Base-by-base conservation (phyloP, 1,284 basidiomycete genomes). In the Ustilago shanxiensis region DNA sequence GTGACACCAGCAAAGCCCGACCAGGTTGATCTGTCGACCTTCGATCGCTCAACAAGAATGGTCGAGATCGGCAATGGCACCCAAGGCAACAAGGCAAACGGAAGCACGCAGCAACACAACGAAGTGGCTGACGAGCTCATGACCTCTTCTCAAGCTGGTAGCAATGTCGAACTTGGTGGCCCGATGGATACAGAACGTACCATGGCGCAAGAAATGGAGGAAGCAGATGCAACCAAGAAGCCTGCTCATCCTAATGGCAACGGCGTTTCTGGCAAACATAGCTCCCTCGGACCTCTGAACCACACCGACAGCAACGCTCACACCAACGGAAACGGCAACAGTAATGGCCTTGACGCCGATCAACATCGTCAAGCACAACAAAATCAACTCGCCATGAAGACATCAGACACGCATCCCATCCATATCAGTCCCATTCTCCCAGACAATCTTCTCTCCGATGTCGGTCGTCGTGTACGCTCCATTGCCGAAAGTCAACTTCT, bases 351-450 rank as follows among this genome's bases (percentile, higher is more conserved):
- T 8, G 28, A n/a, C 18, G 44, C 39, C 13, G 56, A 58, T 10
- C 39, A 29, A 50, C 66, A 78, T 47, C 65, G 63, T 45, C 52
- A 49, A 39, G 59, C 61, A 35, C 55, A 64, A 14, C 65, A 60
- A 29, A 57, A 54, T 10, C 70, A 64, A 41, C 65, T 70, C n/a
- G 79, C 75, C 4, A 75, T 81, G 61, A 85, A 85, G 65, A 85
- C 83, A 9, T 79, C 77, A 50, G 80, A 81, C 63, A 79, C 81
- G 18, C 83, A 85, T n/a, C 83, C 83, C 0, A 84, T 85, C 63
- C 70, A 78, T 59, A 79, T 84, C 41, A 79, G 77, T 51, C 73
- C 74, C 11, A 81, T 84, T 20, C 54, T 84, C 1, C 80, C 83
- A 1, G 72, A 75, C 10, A 49, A 75, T 13, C 60, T 79, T 4